Conservation (phyloP, 306 rosid species). For the Medicago lupulina region DNA sequence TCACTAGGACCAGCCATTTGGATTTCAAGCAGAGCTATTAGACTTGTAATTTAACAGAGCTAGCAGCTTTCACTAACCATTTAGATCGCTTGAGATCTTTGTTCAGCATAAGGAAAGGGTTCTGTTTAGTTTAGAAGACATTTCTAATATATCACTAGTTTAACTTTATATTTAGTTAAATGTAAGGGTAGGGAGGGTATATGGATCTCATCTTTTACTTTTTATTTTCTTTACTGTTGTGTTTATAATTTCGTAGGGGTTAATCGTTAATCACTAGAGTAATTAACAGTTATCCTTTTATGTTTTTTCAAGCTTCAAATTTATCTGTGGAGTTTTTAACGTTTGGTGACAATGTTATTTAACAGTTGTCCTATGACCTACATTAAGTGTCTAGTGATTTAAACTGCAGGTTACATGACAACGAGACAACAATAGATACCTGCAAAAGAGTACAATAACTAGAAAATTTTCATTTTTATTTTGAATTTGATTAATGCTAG, state of each 20-base stretch:
- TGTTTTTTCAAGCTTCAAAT: not conserved
- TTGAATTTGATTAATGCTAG: not conserved
- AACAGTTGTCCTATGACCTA: constrained; percentile 17
- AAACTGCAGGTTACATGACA: not conserved
- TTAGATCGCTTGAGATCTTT: constrained; percentile 38
- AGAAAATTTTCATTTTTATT: constrained; percentile 3
- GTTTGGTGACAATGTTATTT: not conserved
- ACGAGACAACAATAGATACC: constrained; percentile 1
- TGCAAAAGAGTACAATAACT: not conserved
- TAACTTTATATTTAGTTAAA: constrained; percentile 7
- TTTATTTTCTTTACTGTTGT: constrained; percentile 29
- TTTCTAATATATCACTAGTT: constrained; percentile 37
- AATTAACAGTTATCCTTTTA: constrained; percentile 15
- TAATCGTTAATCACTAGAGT: constrained; percentile 25
- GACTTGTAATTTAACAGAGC: constrained; percentile 45
- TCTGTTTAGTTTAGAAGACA: constrained; percentile 43
- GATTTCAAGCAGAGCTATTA: constrained; percentile 42
- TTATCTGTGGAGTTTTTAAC: not conserved
- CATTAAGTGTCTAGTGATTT: not conserved
- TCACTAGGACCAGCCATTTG: constrained; percentile 47
- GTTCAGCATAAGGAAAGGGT: constrained; percentile 33
- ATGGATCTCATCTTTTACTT: constrained; percentile 1
- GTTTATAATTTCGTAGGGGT: constrained; percentile 57
- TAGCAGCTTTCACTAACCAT: constrained; percentile 48
- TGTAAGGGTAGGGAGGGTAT: constrained; percentile 44